Evolutionary conservation across 768 basidiomycete genomes (phyloP).

Genomic region (Gloeopeniophorella convolvens): DNA sequence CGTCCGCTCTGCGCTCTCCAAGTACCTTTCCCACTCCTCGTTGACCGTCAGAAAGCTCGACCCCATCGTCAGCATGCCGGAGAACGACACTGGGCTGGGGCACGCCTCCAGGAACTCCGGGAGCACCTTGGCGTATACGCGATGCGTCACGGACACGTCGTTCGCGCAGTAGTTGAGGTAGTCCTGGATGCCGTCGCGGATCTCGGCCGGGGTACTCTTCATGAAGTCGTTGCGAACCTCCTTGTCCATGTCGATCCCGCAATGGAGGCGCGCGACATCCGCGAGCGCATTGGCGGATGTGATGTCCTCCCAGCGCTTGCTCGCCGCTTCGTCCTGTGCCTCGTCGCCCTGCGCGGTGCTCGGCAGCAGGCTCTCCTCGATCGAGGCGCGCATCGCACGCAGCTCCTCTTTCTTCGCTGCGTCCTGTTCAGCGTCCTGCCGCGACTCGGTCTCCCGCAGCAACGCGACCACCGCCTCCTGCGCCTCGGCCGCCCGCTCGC

Average conservation of each 20-base stretch:
- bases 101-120: conserved; percentile 79
- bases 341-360: conserved; percentile 34
- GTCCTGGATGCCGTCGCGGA: conserved; percentile 57
- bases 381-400: conserved; percentile 30
- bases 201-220: conserved; percentile 55
- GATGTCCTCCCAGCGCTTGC: conserved; percentile 85
- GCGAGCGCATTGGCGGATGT: conserved; percentile 88
- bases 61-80: conserved; percentile 87
- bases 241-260: conserved; percentile 75
- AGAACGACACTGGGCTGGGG: conserved; percentile 89
- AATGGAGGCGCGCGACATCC: conserved; percentile 89
- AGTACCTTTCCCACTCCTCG: conserved; percentile 80
- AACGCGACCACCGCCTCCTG: conserved; percentile 54
- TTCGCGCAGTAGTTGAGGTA: conserved; percentile 81
- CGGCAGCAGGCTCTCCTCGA: conserved; percentile 37
- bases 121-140: conserved; percentile 68
- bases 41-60: conserved; percentile 89
- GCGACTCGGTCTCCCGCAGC: conserved; percentile 36
- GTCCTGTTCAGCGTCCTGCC: conserved; percentile 37
- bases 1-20: conserved; percentile 67
- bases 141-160: conserved; percentile 82
- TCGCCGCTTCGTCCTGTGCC: conserved; percentile 35
- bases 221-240: conserved; percentile 71
- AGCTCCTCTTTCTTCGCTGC: conserved; percentile 32
- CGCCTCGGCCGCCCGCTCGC: conserved; percentile 55